Conservation (phyloP, 805 yeast species). For the Barnettozyma californica region DNA sequence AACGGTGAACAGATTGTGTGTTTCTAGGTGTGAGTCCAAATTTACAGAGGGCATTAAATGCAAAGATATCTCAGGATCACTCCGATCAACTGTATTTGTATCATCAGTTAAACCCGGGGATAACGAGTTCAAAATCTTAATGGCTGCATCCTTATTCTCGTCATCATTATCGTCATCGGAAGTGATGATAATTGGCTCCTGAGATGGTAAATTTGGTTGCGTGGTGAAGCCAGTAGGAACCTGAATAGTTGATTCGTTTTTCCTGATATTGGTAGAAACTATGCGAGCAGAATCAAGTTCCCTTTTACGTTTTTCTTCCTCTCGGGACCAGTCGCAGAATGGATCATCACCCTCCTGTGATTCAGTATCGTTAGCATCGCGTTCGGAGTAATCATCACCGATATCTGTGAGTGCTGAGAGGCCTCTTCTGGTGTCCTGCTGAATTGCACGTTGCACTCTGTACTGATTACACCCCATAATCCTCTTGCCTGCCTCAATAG, state of each 20-base stretch:
- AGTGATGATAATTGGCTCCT: background rate
- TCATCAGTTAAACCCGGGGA: background rate
- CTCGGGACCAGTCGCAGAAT: background rate
- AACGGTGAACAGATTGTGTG: background rate
- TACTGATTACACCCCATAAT: conserved; percentile 7
- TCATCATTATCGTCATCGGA: background rate
- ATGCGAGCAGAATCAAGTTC: background rate
- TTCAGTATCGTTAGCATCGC: background rate
- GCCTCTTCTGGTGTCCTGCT: background rate
- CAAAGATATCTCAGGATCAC: background rate
- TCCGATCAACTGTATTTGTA: background rate
- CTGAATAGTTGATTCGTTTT: background rate
- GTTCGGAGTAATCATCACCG: background rate
- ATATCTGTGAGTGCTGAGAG: background rate
- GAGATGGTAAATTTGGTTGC: background rate
- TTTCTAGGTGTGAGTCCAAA: background rate
- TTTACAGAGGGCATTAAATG: background rate
- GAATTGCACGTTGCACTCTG: background rate
- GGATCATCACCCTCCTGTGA: background rate
- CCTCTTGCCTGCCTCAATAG: background rate
- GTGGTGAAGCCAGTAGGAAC: background rate
- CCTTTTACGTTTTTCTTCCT: background rate
- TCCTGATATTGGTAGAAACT: background rate
- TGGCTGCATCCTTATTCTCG: background rate
- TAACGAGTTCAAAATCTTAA: background rate